A percentile compares a stretch with the other conserved stretches of the same genome.
Evolutionary conservation across 768 basidiomycete species (phyloP).

Genomic region (Clavulina sp.): DNA sequence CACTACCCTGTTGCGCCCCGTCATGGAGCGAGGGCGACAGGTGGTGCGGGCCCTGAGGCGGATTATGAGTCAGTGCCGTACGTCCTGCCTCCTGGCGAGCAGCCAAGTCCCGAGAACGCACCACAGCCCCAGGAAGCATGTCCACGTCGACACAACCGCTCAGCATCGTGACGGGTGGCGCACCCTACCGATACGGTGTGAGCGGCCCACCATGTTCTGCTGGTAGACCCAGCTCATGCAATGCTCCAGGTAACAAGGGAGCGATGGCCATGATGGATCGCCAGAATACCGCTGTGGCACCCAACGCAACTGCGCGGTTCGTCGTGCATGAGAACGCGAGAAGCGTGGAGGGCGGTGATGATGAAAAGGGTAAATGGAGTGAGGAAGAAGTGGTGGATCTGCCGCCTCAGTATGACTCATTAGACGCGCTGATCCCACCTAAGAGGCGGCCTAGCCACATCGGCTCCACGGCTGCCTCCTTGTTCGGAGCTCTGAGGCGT

Average conservation of each 20-base stretch:
- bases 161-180: too few species aligned
- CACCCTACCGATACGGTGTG: too few species aligned
- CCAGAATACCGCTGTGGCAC: not conserved
- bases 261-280: not conserved
- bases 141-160: too few species aligned
- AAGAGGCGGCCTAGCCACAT: not conserved
- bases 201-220: not conserved
- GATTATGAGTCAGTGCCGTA: conserved; percentile 10
- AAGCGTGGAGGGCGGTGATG: not conserved
- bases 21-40: too few species aligned
- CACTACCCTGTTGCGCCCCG: too few species aligned
- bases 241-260: too few species aligned
- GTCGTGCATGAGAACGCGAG: conserved; percentile 10
- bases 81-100: conserved; percentile 5
- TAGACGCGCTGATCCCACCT: not conserved
- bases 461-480: too few species aligned
- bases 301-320: conserved; percentile 8
- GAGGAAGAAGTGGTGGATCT: conserved; percentile 9
- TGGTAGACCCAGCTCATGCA: not conserved
- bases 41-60: too few species aligned
- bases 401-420: conserved; percentile 8
- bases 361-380: conserved; percentile 7
- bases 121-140: too few species aligned
- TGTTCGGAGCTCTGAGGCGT: too few species aligned
- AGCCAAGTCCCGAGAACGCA: too few species aligned